Evolutionary conservation across 2,329 filamentous ascomycete species (phyloP).

Genomic region (Ophiostoma angusticollis): DNA sequence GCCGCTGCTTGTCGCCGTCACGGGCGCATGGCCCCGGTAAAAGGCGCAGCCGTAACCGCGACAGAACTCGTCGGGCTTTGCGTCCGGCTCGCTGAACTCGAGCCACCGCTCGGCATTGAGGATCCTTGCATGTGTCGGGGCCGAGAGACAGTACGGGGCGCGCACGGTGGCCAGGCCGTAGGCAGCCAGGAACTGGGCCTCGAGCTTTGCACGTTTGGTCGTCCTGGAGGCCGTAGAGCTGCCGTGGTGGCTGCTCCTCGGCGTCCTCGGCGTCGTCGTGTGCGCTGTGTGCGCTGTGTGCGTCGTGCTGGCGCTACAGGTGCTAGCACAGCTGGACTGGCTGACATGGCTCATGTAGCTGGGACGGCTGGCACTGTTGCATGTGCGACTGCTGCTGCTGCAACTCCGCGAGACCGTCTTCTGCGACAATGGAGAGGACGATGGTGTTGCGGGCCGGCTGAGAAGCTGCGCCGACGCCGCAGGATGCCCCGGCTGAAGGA

Average conservation of each 20-base stretch:
- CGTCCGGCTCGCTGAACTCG: conserved; percentile 34
- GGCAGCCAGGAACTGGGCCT: conserved; percentile 39
- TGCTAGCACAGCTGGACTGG: conserved; percentile 2
- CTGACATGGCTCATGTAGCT: background rate
- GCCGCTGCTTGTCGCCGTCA: background rate
- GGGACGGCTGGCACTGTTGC: background rate
- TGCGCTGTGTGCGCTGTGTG: background rate
- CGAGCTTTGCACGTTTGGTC: conserved; percentile 12
- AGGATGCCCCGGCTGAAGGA: background rate
- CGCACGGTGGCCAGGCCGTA: conserved; percentile 39
- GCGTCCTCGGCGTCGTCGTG: too few relatives aligned
- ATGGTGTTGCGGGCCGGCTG: background rate
- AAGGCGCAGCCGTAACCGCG: conserved; percentile 42
- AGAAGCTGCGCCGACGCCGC: background rate
- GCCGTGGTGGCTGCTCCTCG: conserved; percentile 9
- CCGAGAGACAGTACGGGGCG: conserved; percentile 39
- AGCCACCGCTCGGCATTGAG: conserved; percentile 38
- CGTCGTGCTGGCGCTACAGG: background rate
- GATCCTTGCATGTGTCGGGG: conserved; percentile 36
- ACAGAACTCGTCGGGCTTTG: conserved; percentile 31
- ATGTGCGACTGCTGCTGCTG: conserved; percentile 4
- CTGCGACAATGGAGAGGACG: background rate
- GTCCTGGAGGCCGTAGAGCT: conserved; percentile 10
- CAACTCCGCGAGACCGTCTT: background rate
- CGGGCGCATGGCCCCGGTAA: conserved; percentile 26